Percentiles rank a stretch among this genome's conserved stretches.
phyloP scores from a whole-genome alignment of 345 rosid genomes.

The Capsella bursapastoris region DNA sequence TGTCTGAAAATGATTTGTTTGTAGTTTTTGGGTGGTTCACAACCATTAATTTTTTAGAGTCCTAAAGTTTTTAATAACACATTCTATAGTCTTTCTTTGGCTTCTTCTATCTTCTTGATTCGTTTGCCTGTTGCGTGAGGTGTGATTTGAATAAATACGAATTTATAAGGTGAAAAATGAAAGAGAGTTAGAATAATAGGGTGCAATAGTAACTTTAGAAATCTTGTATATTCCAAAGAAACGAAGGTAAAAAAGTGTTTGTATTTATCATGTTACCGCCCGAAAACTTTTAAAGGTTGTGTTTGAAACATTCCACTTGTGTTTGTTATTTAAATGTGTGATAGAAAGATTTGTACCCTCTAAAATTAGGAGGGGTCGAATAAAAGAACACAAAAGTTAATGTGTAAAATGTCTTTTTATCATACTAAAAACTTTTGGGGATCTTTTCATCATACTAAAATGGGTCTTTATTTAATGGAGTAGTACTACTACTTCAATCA shows the following conservation, averaged over 20 bases:
- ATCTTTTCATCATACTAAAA: not conserved
- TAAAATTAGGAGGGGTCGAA: not conserved
- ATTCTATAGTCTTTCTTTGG: conserved; percentile 6
- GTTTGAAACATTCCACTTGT: conserved; percentile 23
- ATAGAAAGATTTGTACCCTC: not conserved
- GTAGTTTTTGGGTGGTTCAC: conserved; percentile 21
- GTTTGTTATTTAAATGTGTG: conserved; percentile 1
- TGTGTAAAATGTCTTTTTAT: not conserved
- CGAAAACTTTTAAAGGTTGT: conserved; percentile 23
- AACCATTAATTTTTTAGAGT: conserved; percentile 24
- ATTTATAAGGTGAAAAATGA: conserved; percentile 13
- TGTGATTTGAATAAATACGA: conserved; percentile 22
- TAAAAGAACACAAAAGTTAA: not conserved
- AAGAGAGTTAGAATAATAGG: conserved; percentile 7
- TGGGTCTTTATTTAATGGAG: not conserved
- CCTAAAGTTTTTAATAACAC: conserved; percentile 15
- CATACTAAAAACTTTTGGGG: not conserved
- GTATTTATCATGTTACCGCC: conserved; percentile 41
- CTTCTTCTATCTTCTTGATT: not conserved
- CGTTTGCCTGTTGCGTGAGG: conserved; percentile 27
- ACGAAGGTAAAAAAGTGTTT: not conserved
- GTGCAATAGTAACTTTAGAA: not conserved
- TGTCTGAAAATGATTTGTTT: not conserved
- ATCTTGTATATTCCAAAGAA: not conserved
- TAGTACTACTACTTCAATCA: not conserved